Evolutionary conservation across 106 monocot genomes (phyloP).

Genomic region (Cymbidium sinense): DNA sequence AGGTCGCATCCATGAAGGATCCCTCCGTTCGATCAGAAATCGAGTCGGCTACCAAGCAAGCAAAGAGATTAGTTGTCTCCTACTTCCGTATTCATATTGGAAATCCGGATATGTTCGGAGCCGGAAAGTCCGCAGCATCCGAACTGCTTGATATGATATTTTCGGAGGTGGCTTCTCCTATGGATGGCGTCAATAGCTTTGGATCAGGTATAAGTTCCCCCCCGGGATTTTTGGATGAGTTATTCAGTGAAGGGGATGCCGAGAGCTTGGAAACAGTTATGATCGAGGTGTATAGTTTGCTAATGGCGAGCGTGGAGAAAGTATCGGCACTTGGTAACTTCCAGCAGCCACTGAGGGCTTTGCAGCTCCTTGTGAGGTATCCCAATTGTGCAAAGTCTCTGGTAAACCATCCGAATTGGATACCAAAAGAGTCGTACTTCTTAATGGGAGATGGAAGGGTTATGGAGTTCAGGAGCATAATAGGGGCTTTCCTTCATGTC

Average conservation of each 20-base stretch:
- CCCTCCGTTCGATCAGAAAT: slow-evolving; percentile 43
- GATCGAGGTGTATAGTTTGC: slow-evolving; percentile 48
- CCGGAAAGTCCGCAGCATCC: slow-evolving; percentile 7
- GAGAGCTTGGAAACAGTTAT: slow-evolving; percentile 61
- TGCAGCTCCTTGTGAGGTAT: slow-evolving; percentile 47
- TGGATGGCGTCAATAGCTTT: slow-evolving; percentile 41
- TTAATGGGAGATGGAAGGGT: slow-evolving; percentile 60
- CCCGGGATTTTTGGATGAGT: slow-evolving; percentile 75
- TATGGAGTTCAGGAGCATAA: slow-evolving; percentile 59
- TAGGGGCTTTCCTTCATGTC: slow-evolving; percentile 90
- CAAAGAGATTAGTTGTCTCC: slow-evolving; percentile 39
- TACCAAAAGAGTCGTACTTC: slow-evolving; percentile 35
- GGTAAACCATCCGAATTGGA: slow-evolving; percentile 85
- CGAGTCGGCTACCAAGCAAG: slow-evolving; percentile 41
- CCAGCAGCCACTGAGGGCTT: slow-evolving; percentile 76
- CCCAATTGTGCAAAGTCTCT: slow-evolving; percentile 75
- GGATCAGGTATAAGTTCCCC: slow-evolving; percentile 30
- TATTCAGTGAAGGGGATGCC: slow-evolving; percentile 58
- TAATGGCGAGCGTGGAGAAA: slow-evolving; percentile 49
- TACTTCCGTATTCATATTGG: slow-evolving; percentile 70
- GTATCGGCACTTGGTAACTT: slow-evolving; percentile 89
- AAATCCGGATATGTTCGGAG: slow-evolving; percentile 66
- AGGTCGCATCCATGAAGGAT: slow-evolving; percentile 70
- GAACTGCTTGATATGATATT: slow-evolving; percentile 46
- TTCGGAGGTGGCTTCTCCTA: slow-evolving; percentile 44